Evolutionary conservation across 139 green algal genomes (phyloP), one percentile per base, ranked within the genome.

Genomic region (Asterochloris erici): DNA sequence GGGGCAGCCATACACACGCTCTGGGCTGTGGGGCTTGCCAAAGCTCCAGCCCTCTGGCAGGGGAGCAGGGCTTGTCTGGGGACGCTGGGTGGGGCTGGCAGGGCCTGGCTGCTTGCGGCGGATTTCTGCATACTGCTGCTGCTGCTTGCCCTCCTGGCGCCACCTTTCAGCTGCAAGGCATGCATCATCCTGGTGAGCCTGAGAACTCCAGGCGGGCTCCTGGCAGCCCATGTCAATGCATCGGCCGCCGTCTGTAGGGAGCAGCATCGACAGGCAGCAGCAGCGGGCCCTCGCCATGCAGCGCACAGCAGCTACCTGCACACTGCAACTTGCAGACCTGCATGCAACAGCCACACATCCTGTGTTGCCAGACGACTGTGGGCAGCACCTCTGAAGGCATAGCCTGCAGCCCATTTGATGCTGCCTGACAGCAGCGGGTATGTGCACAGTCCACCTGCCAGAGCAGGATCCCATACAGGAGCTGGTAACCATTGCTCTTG

Each of bases 41-140:
- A 63, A 66, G 23, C 63, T 29, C 61, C 78, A 74, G 63, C 15
- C 62, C n/a, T 81, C 63, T 70, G 76, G 76, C 60, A 69, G 24
- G n/a, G 68, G 60, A 70, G n/a, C 24, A 54, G 38, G 38, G 38
- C 38, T 54, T 2, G 38, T 54, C 4, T 54, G 38, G 38, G 38
- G 38, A 54, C 38, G 66, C 66, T 73, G 66, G 66, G 66, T 9
- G 9, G 66, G 66, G 66, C 21, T 24, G 23, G 19, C 19, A 73
- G 66, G 23, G 19, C 19, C 66, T 24, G 66, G 21, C 66, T 73
- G 66, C 66, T 54, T 54, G 24, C 76, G 76, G 1, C 76, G 63
- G 63, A 82, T 82, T 38, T 26, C 78, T 64, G 78, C 78, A 82
- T 82, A 82, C 63, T 82, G 73, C 28, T 74, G 61, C 28, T 82